Percentiles rank a stretch among this genome's conserved stretches.
Evolutionary conservation across 2,329 filamentous ascomycete genomes (phyloP).

Genomic region (Ophiostoma pallidulum): DNA sequence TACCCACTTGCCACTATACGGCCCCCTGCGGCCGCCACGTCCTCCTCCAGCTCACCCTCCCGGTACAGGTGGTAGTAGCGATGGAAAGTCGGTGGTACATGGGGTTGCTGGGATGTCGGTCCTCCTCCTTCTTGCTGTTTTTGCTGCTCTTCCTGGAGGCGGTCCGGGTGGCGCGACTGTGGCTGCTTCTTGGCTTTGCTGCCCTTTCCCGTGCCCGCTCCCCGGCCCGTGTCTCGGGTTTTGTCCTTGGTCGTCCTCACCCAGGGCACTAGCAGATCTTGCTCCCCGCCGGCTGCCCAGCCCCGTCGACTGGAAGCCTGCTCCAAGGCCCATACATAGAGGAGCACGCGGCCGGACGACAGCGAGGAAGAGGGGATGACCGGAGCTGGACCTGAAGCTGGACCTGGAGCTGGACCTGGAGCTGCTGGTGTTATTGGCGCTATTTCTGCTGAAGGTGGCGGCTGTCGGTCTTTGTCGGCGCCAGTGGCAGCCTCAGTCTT

Average conservation of each 20-base stretch:
- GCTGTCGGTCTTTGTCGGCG: too few relatives aligned
- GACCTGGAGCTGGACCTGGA: too few relatives aligned
- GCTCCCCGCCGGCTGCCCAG: slow-evolving; percentile 73
- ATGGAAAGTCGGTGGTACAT: slow-evolving; percentile 55
- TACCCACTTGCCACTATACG: slow-evolving; percentile 72
- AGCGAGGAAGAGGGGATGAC: slow-evolving; percentile 12
- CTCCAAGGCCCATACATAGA: slow-evolving; percentile 95
- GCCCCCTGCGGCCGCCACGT: slow-evolving; percentile 67
- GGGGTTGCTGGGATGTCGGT: slow-evolving; percentile 5
- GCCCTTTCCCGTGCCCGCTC: background rate
- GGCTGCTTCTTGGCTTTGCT: slow-evolving; percentile 9
- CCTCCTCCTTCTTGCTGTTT: background rate
- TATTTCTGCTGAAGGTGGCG: slow-evolving; percentile 16
- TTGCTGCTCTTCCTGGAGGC: background rate
- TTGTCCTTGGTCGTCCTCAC: slow-evolving; percentile 35
- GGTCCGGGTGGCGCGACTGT: background rate
- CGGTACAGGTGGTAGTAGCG: slow-evolving; percentile 92
- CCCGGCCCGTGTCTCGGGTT: background rate
- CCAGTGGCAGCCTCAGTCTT: too few relatives aligned
- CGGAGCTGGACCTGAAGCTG: too few relatives aligned
- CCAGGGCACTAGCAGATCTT: slow-evolving; percentile 96
- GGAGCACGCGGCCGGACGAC: slow-evolving; percentile 53
- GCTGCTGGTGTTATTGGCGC: too few relatives aligned
- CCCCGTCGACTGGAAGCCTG: slow-evolving; percentile 78
- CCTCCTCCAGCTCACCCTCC: slow-evolving; percentile 74